phyloP scores from a whole-genome alignment of 441 rosid genomes.

The Brassica hybrid region DNA sequence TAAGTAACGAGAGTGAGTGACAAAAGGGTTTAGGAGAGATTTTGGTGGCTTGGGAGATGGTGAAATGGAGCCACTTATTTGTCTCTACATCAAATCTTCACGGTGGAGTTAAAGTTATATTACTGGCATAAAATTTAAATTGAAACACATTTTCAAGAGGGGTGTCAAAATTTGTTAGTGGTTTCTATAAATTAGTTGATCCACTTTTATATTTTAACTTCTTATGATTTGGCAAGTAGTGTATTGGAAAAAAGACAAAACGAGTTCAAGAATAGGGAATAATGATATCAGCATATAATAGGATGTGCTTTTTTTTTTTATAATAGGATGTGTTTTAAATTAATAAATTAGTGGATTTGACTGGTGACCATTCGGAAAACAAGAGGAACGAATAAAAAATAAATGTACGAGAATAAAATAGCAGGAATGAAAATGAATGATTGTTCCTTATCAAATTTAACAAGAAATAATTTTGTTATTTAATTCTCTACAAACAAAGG shows the following conservation, averaged over 20 bases:
- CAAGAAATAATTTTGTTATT: too few species aligned
- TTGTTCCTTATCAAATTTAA: too few species aligned
- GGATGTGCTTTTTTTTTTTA: too few species aligned
- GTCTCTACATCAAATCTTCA: constrained; percentile 42
- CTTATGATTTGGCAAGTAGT: constrained; percentile 32
- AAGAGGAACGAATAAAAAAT: too few species aligned
- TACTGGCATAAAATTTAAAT: constrained; percentile 16
- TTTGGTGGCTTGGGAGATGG: too few species aligned
- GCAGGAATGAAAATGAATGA: too few species aligned
- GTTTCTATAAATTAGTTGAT: constrained; percentile 34
- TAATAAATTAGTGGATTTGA: constrained; percentile 31
- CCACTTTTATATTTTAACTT: constrained; percentile 40
- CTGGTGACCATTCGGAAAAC: too few species aligned
- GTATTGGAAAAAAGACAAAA: constrained; percentile 38
- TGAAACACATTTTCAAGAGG: constrained; percentile 34
- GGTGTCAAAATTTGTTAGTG: constrained; percentile 34
- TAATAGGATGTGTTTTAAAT: constrained; percentile 41
- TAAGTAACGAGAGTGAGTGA: constrained; percentile 20
- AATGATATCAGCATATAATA: constrained; percentile 40
- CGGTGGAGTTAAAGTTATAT: constrained; percentile 38
- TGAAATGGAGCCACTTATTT: constrained; percentile 48
- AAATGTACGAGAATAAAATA: too few species aligned
- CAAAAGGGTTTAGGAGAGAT: constrained; percentile 45
- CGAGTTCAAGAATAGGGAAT: constrained; percentile 48
- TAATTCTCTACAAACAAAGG: too few species aligned